Evolutionary conservation across 257 asterid genomes (phyloP).

Genomic region (Marsdenia floribunda): DNA sequence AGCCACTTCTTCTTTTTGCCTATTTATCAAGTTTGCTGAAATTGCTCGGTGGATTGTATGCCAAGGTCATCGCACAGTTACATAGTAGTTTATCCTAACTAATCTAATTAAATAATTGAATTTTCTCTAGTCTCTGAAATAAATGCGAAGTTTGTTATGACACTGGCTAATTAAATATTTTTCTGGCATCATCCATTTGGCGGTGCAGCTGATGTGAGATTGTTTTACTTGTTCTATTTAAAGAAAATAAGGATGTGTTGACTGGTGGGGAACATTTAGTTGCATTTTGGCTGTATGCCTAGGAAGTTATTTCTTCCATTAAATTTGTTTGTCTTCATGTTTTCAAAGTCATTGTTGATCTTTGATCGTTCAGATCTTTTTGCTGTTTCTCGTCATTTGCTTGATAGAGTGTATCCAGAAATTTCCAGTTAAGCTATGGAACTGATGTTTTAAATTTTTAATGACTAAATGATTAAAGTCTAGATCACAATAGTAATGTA

Average conservation of each 20-base stretch:
- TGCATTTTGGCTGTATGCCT: conserved; percentile 29
- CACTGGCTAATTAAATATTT: conserved; percentile 21
- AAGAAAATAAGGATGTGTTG: conserved; percentile 21
- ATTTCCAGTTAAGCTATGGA: neutral
- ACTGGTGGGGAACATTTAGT: conserved; percentile 21
- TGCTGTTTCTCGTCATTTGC: neutral
- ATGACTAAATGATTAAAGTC: neutral
- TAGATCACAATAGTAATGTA: neutral
- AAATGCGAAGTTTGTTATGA: conserved; percentile 15
- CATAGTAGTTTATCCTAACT: neutral
- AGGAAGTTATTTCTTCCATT: conserved; percentile 13
- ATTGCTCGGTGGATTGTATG: neutral
- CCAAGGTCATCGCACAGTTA: neutral
- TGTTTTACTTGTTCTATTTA: conserved; percentile 26
- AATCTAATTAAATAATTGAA: neutral
- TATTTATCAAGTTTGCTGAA: neutral
- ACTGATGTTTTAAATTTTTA: too few relatives aligned
- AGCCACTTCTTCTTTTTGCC: neutral
- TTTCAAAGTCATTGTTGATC: neutral
- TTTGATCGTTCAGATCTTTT: neutral
- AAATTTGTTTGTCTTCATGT: conserved; percentile 1
- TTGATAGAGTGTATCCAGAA: neutral
- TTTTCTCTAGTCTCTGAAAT: neutral
- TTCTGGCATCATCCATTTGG: conserved; percentile 18
- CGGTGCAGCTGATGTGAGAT: conserved; percentile 23